Percentiles rank a stretch among this genome's conserved stretches.
These are phyloP conservation scores for Penicillium verrucosum DNA, from an alignment of 2,329 filamentous ascomycete genomes.

Conservation along the genomic window DNA sequence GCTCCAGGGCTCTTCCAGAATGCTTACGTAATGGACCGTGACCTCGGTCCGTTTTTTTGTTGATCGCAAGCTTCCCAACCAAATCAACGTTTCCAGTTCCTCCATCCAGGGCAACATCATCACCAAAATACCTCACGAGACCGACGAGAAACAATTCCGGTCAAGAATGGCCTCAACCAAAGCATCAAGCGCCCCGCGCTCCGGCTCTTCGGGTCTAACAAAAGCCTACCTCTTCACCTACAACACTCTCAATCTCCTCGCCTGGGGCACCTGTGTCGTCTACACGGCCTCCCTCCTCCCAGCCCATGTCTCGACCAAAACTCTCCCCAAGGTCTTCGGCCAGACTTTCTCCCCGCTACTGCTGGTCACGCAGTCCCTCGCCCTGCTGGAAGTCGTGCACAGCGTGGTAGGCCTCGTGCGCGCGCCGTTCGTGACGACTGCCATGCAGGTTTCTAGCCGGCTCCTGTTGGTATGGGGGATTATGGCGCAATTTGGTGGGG, in stretches of 20 bases:
- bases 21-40: slow-evolving; percentile 14
- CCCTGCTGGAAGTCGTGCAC: slow-evolving; percentile 79
- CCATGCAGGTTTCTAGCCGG: slow-evolving; percentile 84
- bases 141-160: not conserved
- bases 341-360: slow-evolving; percentile 44
- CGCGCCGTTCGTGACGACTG: slow-evolving; percentile 77
- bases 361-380: slow-evolving; percentile 73
- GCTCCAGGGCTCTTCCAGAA: slow-evolving; percentile 14
- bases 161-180: slow-evolving; percentile 16
- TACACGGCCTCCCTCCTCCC: slow-evolving; percentile 60
- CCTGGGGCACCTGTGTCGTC: slow-evolving; percentile 75
- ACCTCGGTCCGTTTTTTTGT: slow-evolving; percentile 6
- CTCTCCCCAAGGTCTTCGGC: slow-evolving; percentile 43
- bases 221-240: slow-evolving; percentile 76
- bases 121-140: slow-evolving; percentile 3
- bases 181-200: slow-evolving; percentile 12
- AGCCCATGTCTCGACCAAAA: slow-evolving; percentile 50
- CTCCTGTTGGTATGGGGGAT: slow-evolving; percentile 87
- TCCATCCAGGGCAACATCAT: slow-evolving; percentile 5
- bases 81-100: slow-evolving; percentile 10
- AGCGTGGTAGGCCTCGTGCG: slow-evolving; percentile 76
- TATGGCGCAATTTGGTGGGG: slow-evolving; percentile 61
- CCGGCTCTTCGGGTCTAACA: slow-evolving; percentile 48
- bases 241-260: slow-evolving; percentile 71
- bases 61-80: slow-evolving; percentile 5